Percentiles rank a stretch among this genome's conserved stretches.
phyloP scores from a whole-genome alignment of 208 protist genomes.

The Leishmania gerbilli region DNA sequence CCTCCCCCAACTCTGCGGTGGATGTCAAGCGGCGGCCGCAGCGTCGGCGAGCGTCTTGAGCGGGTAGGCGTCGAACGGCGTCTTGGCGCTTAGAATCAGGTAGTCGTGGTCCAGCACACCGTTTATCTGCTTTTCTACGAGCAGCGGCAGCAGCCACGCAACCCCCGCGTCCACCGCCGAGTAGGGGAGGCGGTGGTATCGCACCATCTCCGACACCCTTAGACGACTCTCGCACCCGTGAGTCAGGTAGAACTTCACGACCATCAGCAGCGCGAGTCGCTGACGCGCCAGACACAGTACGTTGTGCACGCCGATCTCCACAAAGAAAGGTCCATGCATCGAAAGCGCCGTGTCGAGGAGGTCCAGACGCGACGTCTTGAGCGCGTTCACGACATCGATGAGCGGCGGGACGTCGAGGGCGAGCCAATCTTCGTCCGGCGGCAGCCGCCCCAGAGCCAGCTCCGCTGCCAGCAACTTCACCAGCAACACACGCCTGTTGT shows the following conservation, averaged over 20 bases:
- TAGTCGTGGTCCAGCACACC: conserved; percentile 71
- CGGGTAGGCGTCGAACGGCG: conserved; percentile 72
- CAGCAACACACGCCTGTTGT: conserved; percentile 50
- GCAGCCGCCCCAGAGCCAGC: conserved; percentile 30
- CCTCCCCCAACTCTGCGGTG: not conserved
- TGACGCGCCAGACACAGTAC: conserved; percentile 59
- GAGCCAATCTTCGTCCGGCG: conserved; percentile 19
- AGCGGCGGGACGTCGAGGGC: conserved; percentile 33
- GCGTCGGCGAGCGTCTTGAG: conserved; percentile 11
- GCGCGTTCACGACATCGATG: conserved; percentile 66
- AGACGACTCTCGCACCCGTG: conserved; percentile 42
- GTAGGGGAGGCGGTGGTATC: conserved; percentile 57
- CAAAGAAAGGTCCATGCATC: conserved; percentile 66
- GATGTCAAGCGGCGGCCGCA: conserved; percentile 1
- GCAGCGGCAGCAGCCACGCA: conserved; percentile 79
- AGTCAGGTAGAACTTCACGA: conserved; percentile 75
- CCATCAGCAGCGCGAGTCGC: conserved; percentile 68
- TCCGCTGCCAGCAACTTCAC: conserved; percentile 63
- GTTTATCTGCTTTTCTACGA: conserved; percentile 76
- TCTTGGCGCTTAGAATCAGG: conserved; percentile 55
- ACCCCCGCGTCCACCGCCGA: conserved; percentile 32
- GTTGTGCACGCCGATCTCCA: conserved; percentile 70
- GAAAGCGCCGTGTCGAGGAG: conserved; percentile 61
- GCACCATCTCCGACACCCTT: conserved; percentile 60
- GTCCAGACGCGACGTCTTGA: conserved; percentile 53